These are phyloP conservation scores for Podospora conica DNA, from an alignment of 495 filamentous ascomycete genomes.

Conservation along the genomic window DNA sequence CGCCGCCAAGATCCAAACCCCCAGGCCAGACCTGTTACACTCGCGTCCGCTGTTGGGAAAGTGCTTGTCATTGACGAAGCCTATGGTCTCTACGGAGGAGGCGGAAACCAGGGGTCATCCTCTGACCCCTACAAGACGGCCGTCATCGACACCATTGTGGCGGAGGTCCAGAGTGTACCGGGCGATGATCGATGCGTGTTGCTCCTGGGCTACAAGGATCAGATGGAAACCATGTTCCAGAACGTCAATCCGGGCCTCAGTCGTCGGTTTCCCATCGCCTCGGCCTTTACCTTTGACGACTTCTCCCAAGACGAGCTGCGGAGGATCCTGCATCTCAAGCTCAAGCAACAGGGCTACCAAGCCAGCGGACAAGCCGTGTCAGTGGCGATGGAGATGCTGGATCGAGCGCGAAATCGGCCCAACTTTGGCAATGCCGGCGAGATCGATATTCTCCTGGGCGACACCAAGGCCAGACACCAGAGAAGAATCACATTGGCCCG, in stretches of 20 bases:
- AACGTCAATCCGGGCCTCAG: slow-evolving; percentile 71
- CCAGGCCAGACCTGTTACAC: too few species aligned
- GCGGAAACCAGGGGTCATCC: slow-evolving; percentile 9
- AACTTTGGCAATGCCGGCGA: slow-evolving; percentile 59
- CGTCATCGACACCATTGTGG: slow-evolving; percentile 74
- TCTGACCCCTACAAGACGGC: slow-evolving; percentile 56
- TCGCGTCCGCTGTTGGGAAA: slow-evolving; percentile 57
- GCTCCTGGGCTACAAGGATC: slow-evolving; percentile 69
- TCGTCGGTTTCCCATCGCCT: slow-evolving; percentile 59
- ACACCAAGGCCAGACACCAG: slow-evolving; percentile 55
- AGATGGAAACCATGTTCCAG: slow-evolving; percentile 73
- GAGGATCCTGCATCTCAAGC: slow-evolving; percentile 53
- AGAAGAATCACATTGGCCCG: slow-evolving; percentile 32
- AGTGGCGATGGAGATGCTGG: slow-evolving; percentile 47
- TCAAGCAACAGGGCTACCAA: slow-evolving; percentile 41
- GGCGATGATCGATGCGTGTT: slow-evolving; percentile 76
- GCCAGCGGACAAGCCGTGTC: slow-evolving; percentile 36
- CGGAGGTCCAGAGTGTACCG: slow-evolving; percentile 69
- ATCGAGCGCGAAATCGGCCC: slow-evolving; percentile 47
- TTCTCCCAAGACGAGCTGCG: slow-evolving; percentile 54
- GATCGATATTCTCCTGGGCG: slow-evolving; percentile 59
- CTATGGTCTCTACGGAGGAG: slow-evolving; percentile 47
- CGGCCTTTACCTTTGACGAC: slow-evolving; percentile 66
- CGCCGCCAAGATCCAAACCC: too few species aligned
- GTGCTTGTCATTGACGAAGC: slow-evolving; percentile 75